Evolutionary conservation across 78 protist species (phyloP).

Genomic region (Pigoraptor vietnamica): DNA sequence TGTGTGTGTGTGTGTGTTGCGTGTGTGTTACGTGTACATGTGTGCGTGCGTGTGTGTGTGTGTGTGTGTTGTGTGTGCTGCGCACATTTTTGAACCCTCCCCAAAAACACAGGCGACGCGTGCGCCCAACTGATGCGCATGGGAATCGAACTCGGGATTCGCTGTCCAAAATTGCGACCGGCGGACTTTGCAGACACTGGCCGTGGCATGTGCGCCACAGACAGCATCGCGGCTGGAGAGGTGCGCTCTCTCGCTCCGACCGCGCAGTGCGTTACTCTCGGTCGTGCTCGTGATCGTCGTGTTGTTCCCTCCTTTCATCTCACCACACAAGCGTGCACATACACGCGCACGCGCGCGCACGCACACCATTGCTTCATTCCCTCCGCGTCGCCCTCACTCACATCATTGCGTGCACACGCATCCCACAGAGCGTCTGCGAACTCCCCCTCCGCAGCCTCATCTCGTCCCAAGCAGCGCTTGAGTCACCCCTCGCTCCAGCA

Average conservation of each 20-base stretch:
- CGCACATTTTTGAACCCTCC: neutral
- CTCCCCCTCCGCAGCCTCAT: neutral
- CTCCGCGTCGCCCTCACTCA: neutral
- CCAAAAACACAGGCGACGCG: neutral
- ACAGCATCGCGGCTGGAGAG: neutral
- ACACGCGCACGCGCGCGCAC: no score
- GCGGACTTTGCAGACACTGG: neutral
- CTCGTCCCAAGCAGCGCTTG: neutral
- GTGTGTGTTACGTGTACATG: no score
- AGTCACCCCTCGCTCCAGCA: neutral
- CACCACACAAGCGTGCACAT: no score
- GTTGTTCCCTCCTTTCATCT: no score
- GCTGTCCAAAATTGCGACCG: neutral
- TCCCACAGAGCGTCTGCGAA: neutral
- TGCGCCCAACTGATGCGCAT: neutral
- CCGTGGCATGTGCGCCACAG: neutral
- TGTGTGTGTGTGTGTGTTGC: no score
- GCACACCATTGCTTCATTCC: neutral
- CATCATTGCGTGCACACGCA: neutral
- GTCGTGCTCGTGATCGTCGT: neutral
- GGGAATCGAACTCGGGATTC: neutral
- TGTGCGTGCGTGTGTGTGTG: no score
- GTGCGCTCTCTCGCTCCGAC: no score
- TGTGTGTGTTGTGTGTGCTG: neutral
- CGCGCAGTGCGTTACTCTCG: neutral